Percentiles rank a stretch among this genome's conserved stretches.
Conservation (phyloP, 2,329 filamentous ascomycete genomes). For the Rosellinia necatrix region DNA sequence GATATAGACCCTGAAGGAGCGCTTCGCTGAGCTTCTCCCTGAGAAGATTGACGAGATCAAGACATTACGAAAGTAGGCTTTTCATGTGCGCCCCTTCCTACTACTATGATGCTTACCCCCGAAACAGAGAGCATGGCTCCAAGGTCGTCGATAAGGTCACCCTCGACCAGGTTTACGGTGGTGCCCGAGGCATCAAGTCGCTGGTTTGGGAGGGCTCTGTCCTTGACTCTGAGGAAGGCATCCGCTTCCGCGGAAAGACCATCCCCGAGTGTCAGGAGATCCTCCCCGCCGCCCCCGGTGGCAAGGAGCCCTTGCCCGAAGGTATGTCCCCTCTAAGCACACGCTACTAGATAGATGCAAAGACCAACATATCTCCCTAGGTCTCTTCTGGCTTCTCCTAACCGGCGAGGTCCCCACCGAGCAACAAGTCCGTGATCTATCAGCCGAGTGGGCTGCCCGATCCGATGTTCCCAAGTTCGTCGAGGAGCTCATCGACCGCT, state of each 20-base stretch:
- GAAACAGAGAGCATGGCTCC: slow-evolving; percentile 81
- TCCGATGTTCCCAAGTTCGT: slow-evolving; percentile 97
- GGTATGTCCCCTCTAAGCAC: slow-evolving; percentile 51
- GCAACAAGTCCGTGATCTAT: slow-evolving; percentile 97
- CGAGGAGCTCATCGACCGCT: slow-evolving; percentile 99
- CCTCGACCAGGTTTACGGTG: slow-evolving; percentile 98
- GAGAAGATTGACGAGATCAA: slow-evolving; percentile 99
- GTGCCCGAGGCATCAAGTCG: slow-evolving; percentile 97
- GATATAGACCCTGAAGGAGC: slow-evolving; percentile 89
- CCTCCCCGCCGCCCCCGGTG: slow-evolving; percentile 95
- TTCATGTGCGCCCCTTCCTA: slow-evolving; percentile 24
- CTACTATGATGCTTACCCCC: slow-evolving; percentile 35
- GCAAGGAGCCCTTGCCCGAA: slow-evolving; percentile 96
- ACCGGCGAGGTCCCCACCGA: slow-evolving; percentile 97
- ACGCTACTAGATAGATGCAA: background rate
- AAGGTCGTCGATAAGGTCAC: slow-evolving; percentile 98
- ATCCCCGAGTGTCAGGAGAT: slow-evolving; percentile 98
- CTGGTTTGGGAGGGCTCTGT: slow-evolving; percentile 99
- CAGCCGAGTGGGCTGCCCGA: slow-evolving; percentile 97
- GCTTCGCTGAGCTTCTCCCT: slow-evolving; percentile 93
- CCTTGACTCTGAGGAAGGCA: slow-evolving; percentile 97
- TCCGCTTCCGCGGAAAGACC: slow-evolving; percentile 98
- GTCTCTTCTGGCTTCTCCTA: slow-evolving; percentile 99
- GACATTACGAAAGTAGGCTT: slow-evolving; percentile 87
- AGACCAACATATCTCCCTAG: slow-evolving; percentile 25